These are phyloP conservation scores for Luvunga scandens DNA, from an alignment of 345 rosid species.

Conservation along the genomic window DNA sequence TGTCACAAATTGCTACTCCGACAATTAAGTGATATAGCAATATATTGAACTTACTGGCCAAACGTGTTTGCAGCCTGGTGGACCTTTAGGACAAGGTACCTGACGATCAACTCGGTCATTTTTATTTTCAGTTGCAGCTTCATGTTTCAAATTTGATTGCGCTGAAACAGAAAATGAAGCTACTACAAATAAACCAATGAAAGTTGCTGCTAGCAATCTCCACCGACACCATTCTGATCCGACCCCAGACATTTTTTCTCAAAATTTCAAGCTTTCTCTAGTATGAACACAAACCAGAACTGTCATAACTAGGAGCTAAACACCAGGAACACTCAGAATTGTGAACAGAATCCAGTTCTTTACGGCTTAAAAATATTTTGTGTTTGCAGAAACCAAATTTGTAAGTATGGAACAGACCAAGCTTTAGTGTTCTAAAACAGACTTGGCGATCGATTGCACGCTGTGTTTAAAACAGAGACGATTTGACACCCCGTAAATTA, in stretches of 20 bases:
- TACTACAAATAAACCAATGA: constrained; percentile 18
- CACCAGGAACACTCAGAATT: background rate
- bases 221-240: constrained; percentile 12
- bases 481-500: background rate
- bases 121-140: constrained; percentile 4
- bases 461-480: background rate
- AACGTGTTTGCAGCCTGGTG: constrained; percentile 22
- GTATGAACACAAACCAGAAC: background rate
- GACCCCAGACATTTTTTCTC: background rate
- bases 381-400: background rate
- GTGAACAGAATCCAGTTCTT: background rate
- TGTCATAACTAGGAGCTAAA: background rate
- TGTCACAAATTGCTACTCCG: too few species aligned
- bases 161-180: constrained; percentile 15
- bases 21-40: background rate
- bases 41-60: constrained; percentile 36
- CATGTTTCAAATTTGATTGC: constrained; percentile 14
- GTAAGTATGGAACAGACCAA: constrained; percentile 12
- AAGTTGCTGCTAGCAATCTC: constrained; percentile 8
- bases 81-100: background rate
- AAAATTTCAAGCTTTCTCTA: constrained; percentile 1
- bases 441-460: background rate
- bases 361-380: background rate
- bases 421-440: background rate
- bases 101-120: background rate